Base-by-base conservation (phyloP, 805 yeast genomes). In the Candida glaebosa region DNA sequence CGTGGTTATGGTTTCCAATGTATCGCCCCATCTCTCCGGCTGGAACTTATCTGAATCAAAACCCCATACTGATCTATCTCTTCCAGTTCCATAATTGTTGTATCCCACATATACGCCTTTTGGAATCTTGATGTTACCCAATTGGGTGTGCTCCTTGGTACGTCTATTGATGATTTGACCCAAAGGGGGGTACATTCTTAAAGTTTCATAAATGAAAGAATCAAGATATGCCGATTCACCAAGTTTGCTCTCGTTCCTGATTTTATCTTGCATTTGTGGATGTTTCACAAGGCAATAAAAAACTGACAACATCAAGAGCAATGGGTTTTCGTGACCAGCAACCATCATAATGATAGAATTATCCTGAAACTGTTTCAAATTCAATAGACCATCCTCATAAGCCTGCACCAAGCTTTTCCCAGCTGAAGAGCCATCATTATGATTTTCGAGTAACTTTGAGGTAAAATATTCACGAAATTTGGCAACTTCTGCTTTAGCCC, bases 311-410 rank as follows among this genome's bases (percentile, higher is more conserved):
- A 78, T 49, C 8, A 78, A 55, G 18, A 79, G 51, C 44, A 77
- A 79, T 0, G 84, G 84, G 45, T 79, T 79, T 48, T 79, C 84
- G 54, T 79, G 84, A 0, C 84, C 84, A 0, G 84, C 84, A 34
- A 79, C 75, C 50, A 79, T 55, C 3, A 77, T 61, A 14, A 79
- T 78, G 6, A 77, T 71, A 14, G 76, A 63, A 53, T 79, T 79
- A 50, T 79, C 84, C 2, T 64, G 56, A 40, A 77, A 65, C 47
- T 79, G 82, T 37, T 69, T 64, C 39, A 67, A 58, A 2, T 73
- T 61, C 2, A 79, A 61, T 3, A 46, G 39, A 0, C 67, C 72
- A 5, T 46, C 45, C 4, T 66, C 54, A 32, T 62, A 56, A 1
- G 78, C 76, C 4, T 61, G 54, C 7, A 69, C 63, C 8, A 78